phyloP scores from a whole-genome alignment of 2,329 filamentous ascomycete genomes.

The Aspergillus sp. region DNA sequence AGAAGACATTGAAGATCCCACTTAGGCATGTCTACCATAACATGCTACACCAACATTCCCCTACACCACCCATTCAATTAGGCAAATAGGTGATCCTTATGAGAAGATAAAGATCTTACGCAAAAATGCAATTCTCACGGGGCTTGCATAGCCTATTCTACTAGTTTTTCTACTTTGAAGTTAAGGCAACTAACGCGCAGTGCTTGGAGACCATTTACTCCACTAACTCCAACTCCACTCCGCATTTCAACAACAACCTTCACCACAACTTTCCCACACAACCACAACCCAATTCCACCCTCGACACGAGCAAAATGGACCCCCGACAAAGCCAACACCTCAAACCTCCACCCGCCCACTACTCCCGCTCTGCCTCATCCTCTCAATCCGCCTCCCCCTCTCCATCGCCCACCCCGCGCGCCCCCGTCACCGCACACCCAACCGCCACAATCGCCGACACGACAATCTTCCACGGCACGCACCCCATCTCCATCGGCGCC shows the following conservation, averaged over 20 bases:
- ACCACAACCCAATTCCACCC: neutral
- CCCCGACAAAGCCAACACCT: slow-evolving; percentile 21
- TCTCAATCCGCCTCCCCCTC: slow-evolving; percentile 20
- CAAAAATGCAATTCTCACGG: too few species aligned
- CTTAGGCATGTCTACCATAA: too few species aligned
- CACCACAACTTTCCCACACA: neutral
- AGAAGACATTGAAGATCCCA: too few species aligned
- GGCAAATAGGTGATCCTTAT: too few species aligned
- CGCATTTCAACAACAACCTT: neutral
- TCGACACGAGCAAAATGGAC: slow-evolving; percentile 9
- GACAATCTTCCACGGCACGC: slow-evolving; percentile 57
- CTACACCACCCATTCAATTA: too few species aligned
- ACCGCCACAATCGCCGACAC: slow-evolving; percentile 41
- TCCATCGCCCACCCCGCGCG: slow-evolving; percentile 27
- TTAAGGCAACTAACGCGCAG: neutral
- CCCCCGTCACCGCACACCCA: slow-evolving; percentile 37
- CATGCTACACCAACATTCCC: too few species aligned
- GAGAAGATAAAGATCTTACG: too few species aligned
- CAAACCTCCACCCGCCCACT: slow-evolving; percentile 19
- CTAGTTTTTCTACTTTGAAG: too few species aligned
- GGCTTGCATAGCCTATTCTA: too few species aligned
- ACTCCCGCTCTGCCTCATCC: slow-evolving; percentile 16
- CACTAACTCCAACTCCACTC: neutral
- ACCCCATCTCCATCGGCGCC: slow-evolving; percentile 75
- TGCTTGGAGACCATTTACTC: neutral